Base-by-base conservation (phyloP, 1,139 yeast species). In the Wickerhamomyces sp. region DNA sequence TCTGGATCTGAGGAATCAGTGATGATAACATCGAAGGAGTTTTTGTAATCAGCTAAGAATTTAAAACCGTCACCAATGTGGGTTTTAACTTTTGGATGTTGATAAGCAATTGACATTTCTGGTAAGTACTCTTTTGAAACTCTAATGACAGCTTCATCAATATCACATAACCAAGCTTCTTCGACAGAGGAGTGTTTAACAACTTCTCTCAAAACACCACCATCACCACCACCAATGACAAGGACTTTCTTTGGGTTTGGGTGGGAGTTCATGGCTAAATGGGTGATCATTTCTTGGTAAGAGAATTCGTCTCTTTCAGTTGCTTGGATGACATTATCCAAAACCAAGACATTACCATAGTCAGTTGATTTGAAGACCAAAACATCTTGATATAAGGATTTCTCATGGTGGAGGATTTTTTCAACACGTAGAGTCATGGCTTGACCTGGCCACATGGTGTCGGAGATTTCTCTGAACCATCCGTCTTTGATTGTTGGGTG, bases 1-100 rank as follows among this genome's bases (percentile, higher is more conserved):
- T 90, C 97, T 41, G 97, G 97, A 66, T 90, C 97, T 35, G 96
- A 87, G 14, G 96, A 88, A 66, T 90, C 97, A 42, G 96, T 88
- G 65, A 90, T 83, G 63, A 90, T 89, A 37, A 89, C 96, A 65
- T 90, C 97, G 61, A 86, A 90, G 36, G 66, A 67, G 61, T 78
- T 75, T 61, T 78, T 81, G 70, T 81, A 81, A 55, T 84, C 88
- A 50, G 81, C 82, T 65, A 90, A 77, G 69, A 84, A 90, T 71
- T 90, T 87, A 77, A 90, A 90, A 18, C 97, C 97, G 64, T 90
- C 97, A 49, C 91, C 91, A 61, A 90, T 81, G 64, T 84, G 86
- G 48, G 89, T 83, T 62, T 76, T 80, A 56, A 84, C 93, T 67
- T 90, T 83, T 57, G 93, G 91, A 67, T 89, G 87, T 42, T 76